A percentile compares a stretch with the other conserved stretches of the same genome.
Conservation (phyloP, 2,329 filamentous ascomycete species). For the Penicillium olsonii region DNA sequence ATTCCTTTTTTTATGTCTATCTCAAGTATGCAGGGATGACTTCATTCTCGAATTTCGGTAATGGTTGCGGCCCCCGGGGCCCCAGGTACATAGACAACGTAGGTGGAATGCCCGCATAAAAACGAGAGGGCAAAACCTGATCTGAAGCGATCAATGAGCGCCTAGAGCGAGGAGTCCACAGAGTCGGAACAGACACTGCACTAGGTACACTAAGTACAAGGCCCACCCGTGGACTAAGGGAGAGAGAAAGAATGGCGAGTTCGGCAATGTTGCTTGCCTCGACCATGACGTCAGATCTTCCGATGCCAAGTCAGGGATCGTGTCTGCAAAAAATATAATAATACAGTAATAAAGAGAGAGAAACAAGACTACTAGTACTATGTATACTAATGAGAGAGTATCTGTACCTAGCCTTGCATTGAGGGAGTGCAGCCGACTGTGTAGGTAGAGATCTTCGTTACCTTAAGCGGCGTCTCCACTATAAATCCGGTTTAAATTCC, state of each 20-base stretch:
- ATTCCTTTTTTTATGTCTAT: not conserved
- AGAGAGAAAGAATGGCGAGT: not conserved
- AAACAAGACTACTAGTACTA: too few relatives aligned
- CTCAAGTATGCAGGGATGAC: slow-evolving; percentile 3
- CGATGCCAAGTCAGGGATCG: not conserved
- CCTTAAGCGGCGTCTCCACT: slow-evolving; percentile 4
- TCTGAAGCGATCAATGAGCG: not conserved
- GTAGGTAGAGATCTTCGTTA: slow-evolving; percentile 1
- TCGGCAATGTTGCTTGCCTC: not conserved
- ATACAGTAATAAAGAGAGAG: too few relatives aligned
- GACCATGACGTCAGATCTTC: not conserved
- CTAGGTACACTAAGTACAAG: too few relatives aligned
- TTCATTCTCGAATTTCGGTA: not conserved
- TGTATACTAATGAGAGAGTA: too few relatives aligned
- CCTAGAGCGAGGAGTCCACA: not conserved
- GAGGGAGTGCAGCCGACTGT: too few relatives aligned
- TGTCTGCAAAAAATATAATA: too few relatives aligned
- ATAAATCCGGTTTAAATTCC: slow-evolving; percentile 9
- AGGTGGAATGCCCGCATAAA: too few relatives aligned
- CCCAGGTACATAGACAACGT: too few relatives aligned
- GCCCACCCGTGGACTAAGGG: not conserved
- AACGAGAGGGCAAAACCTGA: not conserved
- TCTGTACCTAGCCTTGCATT: too few relatives aligned
- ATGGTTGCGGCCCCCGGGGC: not conserved
- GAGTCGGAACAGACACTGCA: too few relatives aligned